phyloP scores from a whole-genome alignment of 768 basidiomycete genomes.

The Xanthoconium stramineum region DNA sequence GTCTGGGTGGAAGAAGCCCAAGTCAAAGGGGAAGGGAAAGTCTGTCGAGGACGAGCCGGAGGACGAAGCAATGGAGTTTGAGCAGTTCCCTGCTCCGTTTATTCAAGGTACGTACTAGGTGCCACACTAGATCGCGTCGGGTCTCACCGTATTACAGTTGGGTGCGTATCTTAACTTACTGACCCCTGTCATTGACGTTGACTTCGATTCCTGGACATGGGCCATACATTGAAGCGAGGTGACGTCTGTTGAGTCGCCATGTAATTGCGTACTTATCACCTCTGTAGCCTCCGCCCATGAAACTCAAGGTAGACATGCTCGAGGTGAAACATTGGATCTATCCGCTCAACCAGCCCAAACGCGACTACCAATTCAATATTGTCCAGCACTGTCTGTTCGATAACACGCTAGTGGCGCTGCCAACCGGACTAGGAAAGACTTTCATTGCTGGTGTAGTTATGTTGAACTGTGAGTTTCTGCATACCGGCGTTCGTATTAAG shows the following conservation, averaged over 20 bases:
- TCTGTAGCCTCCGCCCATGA: slow-evolving; percentile 69
- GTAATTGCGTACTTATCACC: not conserved
- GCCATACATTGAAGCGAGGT: slow-evolving; percentile 30
- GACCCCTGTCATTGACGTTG: not conserved
- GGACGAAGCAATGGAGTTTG: slow-evolving; percentile 67
- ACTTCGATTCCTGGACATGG: not conserved
- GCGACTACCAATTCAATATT: slow-evolving; percentile 95
- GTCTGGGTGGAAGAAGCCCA: slow-evolving; percentile 60
- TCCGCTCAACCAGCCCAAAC: slow-evolving; percentile 82
- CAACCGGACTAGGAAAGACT: slow-evolving; percentile 96
- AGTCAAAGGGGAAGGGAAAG: slow-evolving; percentile 57
- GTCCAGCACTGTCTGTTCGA: slow-evolving; percentile 82
- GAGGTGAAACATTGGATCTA: slow-evolving; percentile 87
- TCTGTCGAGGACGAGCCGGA: slow-evolving; percentile 50
- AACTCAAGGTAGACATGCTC: slow-evolving; percentile 69
- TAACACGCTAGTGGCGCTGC: slow-evolving; percentile 90
- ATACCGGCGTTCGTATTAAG: not conserved
- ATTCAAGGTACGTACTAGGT: slow-evolving; percentile 50
- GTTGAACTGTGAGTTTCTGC: slow-evolving; percentile 72
- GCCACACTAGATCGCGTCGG: not conserved
- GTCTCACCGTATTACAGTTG: slow-evolving; percentile 37
- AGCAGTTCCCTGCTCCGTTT: slow-evolving; percentile 83
- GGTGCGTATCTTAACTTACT: slow-evolving; percentile 40
- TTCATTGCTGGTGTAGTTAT: slow-evolving; percentile 97
- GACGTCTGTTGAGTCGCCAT: not conserved